Base-by-base conservation (phyloP, 768 basidiomycete species). In the Russula griseocarnosa region DNA sequence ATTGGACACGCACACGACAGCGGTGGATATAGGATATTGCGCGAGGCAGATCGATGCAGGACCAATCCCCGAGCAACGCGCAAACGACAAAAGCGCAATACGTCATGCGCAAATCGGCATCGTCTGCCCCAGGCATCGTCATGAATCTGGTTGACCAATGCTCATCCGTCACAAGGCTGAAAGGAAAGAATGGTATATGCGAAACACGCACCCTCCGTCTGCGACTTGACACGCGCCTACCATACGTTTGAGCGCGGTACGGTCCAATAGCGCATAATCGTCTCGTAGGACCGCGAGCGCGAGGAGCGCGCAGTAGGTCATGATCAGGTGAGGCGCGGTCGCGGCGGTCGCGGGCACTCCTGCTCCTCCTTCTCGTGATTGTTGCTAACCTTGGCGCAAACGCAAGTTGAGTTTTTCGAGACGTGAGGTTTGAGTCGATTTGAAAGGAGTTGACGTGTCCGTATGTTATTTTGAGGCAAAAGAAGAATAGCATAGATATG, bases 271-370 rank as follows among this genome's bases (percentile, higher is more conserved):
- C 38, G 82, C 74, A 69, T 95, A 88, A 68, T 92, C 86, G 70
- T 97, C 96, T n/a, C 90, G 82, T 28, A 99, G 80, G 66, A 97
- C 87, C 0, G 88, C 84, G 13, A 99, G 86, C 0, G 84, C 82
- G 5, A 97, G 76, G 13, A 99, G 73, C 0, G 94, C 92, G 1
- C 94, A 92, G 71, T 98, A 99, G 9, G 95, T 94, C 82, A 94
- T 91, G 60, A 97, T 92, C 18, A 98, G 77, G 73, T 98, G 89
- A 0, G 92, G 90, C 20, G 82, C 80, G 67, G 89, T 79, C 11
- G n/a, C 44, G n/a, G 44, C n/a, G 44, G n/a, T 46, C 44, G n/a
- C 22, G 4, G 5, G 22, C 22, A 5, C 6, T 30, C 30, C 30
- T 10, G 1, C 20, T 44, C 34, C 44, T 46, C n/a, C 50, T 22